Percentiles rank a stretch among this genome's conserved stretches.
Evolutionary conservation across 208 protist species (phyloP).

Genomic region (Trypanosoma scelopori): DNA sequence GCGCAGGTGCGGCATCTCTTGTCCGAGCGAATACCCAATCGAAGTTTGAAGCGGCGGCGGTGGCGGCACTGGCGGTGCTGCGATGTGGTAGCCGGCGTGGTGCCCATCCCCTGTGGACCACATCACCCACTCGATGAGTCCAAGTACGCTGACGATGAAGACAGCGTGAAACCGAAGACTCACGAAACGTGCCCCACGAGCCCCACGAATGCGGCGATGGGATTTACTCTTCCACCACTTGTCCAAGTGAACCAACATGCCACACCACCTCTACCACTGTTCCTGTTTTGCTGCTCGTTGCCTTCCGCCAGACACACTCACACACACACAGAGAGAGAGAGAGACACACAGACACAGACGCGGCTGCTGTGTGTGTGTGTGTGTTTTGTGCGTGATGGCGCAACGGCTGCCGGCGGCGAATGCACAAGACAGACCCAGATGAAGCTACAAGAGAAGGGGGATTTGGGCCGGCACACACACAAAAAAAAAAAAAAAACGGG

Average conservation of each 20-base stretch:
- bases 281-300: too few relatives aligned
- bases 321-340: too few relatives aligned
- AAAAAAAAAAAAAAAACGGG: slow-evolving; percentile 14
- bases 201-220: slow-evolving; percentile 57
- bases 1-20: slow-evolving; percentile 65
- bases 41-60: slow-evolving; percentile 56
- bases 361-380: too few relatives aligned
- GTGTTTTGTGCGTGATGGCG: too few relatives aligned
- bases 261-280: too few relatives aligned
- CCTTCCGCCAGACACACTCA: too few relatives aligned
- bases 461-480: too few relatives aligned
- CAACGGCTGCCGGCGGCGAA: too few relatives aligned
- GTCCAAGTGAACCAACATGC: slow-evolving; percentile 38
- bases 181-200: slow-evolving; percentile 53
- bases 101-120: slow-evolving; percentile 35
- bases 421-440: neutral
- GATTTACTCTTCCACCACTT: slow-evolving; percentile 66
- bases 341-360: too few relatives aligned
- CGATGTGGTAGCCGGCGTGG: slow-evolving; percentile 33
- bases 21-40: slow-evolving; percentile 42
- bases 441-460: slow-evolving; percentile 12
- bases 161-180: slow-evolving; percentile 50
- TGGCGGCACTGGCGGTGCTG: slow-evolving; percentile 47
- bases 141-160: slow-evolving; percentile 40
- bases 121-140: slow-evolving; percentile 57